Evolutionary conservation across 2,329 filamentous ascomycete genomes (phyloP).

Genomic region (Colletotrichum eremochloae): DNA sequence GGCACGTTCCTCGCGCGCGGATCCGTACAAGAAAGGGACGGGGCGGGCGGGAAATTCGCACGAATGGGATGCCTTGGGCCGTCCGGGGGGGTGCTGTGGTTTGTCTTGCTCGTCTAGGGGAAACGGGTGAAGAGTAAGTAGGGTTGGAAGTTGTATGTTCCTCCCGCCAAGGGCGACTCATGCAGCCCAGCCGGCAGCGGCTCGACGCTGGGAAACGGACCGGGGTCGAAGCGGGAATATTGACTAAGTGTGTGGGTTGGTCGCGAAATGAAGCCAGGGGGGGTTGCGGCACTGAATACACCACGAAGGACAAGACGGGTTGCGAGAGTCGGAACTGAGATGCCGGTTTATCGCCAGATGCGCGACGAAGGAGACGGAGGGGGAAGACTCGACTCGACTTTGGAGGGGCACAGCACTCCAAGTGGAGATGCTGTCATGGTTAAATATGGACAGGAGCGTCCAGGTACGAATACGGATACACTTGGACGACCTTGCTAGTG

Average conservation of each 20-base stretch:
- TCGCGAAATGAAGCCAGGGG: slow-evolving; percentile 36
- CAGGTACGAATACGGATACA: too few species aligned
- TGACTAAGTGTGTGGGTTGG: too few species aligned
- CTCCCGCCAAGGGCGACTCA: slow-evolving; percentile 5
- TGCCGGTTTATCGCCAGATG: not conserved
- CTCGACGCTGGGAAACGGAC: slow-evolving; percentile 34
- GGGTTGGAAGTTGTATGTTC: not conserved
- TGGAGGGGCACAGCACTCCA: not conserved
- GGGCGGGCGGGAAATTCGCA: not conserved
- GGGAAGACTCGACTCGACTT: not conserved
- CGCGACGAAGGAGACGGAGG: not conserved
- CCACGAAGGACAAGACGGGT: too few species aligned
- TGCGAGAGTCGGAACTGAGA: not conserved
- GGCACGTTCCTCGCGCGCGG: not conserved
- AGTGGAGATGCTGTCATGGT: not conserved
- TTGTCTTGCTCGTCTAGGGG: slow-evolving; percentile 24
- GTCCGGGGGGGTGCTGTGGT: not conserved
- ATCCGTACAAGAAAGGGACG: not conserved
- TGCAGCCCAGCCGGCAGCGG: slow-evolving; percentile 12
- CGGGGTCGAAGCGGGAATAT: not conserved
- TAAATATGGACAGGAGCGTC: too few species aligned
- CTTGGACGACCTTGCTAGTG: too few species aligned
- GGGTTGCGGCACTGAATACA: not conserved
- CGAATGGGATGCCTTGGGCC: slow-evolving; percentile 18
- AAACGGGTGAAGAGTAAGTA: slow-evolving; percentile 2